These are phyloP conservation scores for Hyaloscypha variabilis DNA, from an alignment of 495 filamentous ascomycete genomes.

Conservation along the genomic window DNA sequence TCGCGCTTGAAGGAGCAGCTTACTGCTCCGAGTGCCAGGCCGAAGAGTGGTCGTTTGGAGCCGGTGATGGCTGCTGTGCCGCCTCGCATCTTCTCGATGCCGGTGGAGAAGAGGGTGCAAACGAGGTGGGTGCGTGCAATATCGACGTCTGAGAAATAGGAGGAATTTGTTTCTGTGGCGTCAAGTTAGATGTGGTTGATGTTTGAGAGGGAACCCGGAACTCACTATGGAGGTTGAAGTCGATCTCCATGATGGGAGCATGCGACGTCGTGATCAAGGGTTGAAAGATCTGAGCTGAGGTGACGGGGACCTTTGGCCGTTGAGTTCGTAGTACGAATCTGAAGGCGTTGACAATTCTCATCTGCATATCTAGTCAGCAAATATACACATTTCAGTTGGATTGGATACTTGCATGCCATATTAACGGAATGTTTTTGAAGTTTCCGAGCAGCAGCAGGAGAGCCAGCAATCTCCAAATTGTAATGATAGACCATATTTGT, in stretches of 20 bases:
- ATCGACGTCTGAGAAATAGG: constrained; percentile 77
- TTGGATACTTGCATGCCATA: constrained; percentile 27
- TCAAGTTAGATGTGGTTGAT: background rate
- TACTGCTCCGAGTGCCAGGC: constrained; percentile 60
- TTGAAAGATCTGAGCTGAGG: constrained; percentile 34
- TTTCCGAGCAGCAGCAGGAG: constrained; percentile 20
- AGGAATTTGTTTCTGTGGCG: constrained; percentile 61
- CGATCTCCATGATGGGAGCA: constrained; percentile 39
- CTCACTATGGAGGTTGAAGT: constrained; percentile 39
- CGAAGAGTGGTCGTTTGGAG: constrained; percentile 41
- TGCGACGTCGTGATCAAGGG: constrained; percentile 37
- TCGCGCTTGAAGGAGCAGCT: constrained; percentile 68
- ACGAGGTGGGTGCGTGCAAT: constrained; percentile 66
- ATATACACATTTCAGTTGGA: too few species aligned
- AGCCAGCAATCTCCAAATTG: constrained; percentile 19
- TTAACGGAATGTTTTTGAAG: constrained; percentile 23
- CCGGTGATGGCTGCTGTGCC: constrained; percentile 42
- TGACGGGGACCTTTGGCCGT: constrained; percentile 32
- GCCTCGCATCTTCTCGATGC: constrained; percentile 49
- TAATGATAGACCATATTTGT: constrained; percentile 17
- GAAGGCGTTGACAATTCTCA: constrained; percentile 35
- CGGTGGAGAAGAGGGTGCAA: constrained; percentile 59
- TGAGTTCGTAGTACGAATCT: constrained; percentile 34
- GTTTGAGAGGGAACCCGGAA: background rate
- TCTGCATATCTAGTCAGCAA: background rate